A percentile compares a stretch with the other conserved stretches of the same genome.
Conservation (phyloP, 768 basidiomycete species). For the Suillus bovinus region DNA sequence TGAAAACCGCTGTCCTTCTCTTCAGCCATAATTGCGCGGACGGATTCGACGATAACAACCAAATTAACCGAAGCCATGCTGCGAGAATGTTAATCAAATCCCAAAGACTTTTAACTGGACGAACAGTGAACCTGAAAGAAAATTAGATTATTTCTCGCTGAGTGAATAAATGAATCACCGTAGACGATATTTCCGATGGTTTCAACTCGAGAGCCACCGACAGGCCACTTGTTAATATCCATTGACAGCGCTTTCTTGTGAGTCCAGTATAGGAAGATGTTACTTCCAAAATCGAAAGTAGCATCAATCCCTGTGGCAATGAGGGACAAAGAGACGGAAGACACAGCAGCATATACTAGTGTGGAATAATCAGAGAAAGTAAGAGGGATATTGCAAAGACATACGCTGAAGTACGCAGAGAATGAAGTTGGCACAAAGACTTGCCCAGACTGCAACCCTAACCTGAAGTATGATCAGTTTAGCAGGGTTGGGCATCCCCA, state of each 20-base stretch:
- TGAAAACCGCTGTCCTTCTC: conserved; percentile 63
- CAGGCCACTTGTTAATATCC: conserved; percentile 88
- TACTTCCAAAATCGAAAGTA: conserved; percentile 81
- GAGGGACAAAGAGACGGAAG: conserved; percentile 79
- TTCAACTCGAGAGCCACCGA: conserved; percentile 86
- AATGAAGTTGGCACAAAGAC: conserved; percentile 72
- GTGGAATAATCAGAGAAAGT: not conserved
- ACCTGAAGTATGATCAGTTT: conserved; percentile 48
- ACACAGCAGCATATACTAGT: conserved; percentile 89
- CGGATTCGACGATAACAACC: conserved; percentile 86
- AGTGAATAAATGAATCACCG: conserved; percentile 41
- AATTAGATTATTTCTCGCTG: not conserved
- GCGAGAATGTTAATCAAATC: conserved; percentile 8
- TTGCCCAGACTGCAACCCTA: conserved; percentile 85
- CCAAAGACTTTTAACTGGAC: conserved; percentile 6
- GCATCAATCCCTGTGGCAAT: conserved; percentile 91
- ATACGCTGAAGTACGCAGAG: conserved; percentile 73
- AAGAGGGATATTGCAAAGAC: conserved; percentile 14
- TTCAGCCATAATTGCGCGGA: conserved; percentile 66
- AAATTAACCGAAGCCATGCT: conserved; percentile 94
- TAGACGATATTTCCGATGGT: conserved; percentile 90
- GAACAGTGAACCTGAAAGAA: conserved; percentile 49
- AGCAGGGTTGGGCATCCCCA: not conserved
- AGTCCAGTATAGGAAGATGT: conserved; percentile 76
- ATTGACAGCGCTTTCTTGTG: conserved; percentile 71